Evolutionary conservation across 164 flowering plant genomes (phyloP).

Genomic region (Tetracentron sinense): DNA sequence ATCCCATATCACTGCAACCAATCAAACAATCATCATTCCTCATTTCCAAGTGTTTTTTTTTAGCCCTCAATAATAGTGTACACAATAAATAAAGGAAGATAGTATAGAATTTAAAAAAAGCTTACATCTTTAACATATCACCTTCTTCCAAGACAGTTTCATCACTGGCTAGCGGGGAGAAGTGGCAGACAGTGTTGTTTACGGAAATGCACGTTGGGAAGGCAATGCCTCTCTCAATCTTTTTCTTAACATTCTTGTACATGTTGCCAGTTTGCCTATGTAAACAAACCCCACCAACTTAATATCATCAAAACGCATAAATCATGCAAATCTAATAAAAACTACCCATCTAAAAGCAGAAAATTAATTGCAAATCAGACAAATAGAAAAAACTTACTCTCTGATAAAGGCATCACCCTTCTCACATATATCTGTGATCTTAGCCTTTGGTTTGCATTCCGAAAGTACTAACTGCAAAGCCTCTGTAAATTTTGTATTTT

Average conservation of each 20-base stretch:
- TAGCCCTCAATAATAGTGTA: background rate
- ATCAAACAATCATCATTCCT: background rate
- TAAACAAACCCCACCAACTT: background rate
- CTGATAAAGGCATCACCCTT: conserved; percentile 61
- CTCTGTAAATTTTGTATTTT: conserved; percentile 38
- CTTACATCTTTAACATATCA: conserved; percentile 85
- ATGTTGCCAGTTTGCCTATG: conserved; percentile 76
- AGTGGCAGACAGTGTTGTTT: conserved; percentile 83
- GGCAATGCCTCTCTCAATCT: conserved; percentile 91
- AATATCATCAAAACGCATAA: background rate
- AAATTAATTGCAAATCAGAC: background rate
- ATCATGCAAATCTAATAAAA: background rate
- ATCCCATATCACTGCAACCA: conserved; percentile 80
- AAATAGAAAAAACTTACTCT: conserved; percentile 42
- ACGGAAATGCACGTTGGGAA: conserved; percentile 94
- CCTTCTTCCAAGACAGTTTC: conserved; percentile 72
- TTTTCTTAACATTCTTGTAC: conserved; percentile 93
- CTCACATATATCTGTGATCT: conserved; percentile 77
- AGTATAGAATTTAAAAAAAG: background rate
- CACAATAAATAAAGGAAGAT: background rate
- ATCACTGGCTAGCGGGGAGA: conserved; percentile 90
- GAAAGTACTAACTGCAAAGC: conserved; percentile 71
- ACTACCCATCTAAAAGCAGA: background rate
- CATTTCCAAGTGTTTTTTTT: too few species aligned
- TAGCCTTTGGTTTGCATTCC: conserved; percentile 67